These are phyloP conservation scores for Pistacia atlantica DNA, from an alignment of 345 rosid genomes.

Conservation along the genomic window DNA sequence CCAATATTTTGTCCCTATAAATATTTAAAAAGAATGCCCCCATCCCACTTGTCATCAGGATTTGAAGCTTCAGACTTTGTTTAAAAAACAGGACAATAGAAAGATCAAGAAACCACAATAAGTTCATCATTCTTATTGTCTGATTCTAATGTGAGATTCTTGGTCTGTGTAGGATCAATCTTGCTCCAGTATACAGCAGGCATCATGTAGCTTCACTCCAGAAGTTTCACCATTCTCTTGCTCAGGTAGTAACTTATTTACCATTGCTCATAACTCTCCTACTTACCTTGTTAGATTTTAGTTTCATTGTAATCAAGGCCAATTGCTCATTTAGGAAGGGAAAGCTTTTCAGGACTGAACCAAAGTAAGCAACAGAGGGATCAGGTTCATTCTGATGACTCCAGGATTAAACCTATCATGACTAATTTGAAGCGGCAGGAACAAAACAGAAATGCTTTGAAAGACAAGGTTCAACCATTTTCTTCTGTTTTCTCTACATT, in stretches of 20 bases:
- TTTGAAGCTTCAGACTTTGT: neutral
- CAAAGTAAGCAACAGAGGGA: constrained; percentile 11
- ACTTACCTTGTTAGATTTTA: neutral
- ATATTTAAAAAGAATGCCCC: neutral
- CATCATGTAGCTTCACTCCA: constrained; percentile 14
- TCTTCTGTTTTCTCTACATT: neutral
- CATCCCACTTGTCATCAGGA: neutral
- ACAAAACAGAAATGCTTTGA: constrained; percentile 32
- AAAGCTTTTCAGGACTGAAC: constrained; percentile 23
- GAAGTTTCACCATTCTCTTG: constrained; percentile 25
- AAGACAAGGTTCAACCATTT: constrained; percentile 43
- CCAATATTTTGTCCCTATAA: neutral
- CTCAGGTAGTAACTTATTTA: constrained; percentile 32
- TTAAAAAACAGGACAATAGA: neutral
- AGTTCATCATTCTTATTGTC: constrained; percentile 1
- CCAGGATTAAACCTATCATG: constrained; percentile 7
- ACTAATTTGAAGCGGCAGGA: constrained; percentile 17
- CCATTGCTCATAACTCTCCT: constrained; percentile 1
- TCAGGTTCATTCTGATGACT: constrained; percentile 10
- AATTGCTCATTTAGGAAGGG: constrained; percentile 29
- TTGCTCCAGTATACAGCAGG: constrained; percentile 24
- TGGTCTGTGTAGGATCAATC: constrained; percentile 36
- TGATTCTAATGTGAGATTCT: constrained; percentile 9
- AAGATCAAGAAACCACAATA: neutral
- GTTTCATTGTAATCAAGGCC: constrained; percentile 9